Conservation (phyloP, 1,139 yeast genomes). For the Pneumocystis sp. region DNA sequence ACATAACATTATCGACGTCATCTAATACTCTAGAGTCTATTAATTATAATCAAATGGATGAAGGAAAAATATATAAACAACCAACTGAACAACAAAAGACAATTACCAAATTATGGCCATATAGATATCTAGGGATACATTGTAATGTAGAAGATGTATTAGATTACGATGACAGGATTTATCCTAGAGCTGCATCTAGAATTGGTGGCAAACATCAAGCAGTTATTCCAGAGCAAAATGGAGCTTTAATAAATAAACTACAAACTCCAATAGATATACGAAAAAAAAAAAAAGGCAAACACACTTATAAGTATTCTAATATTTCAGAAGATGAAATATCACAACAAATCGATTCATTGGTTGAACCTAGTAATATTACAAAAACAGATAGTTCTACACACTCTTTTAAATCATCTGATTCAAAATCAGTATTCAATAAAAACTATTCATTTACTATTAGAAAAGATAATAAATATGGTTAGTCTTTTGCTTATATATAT, state of each 20-base stretch:
- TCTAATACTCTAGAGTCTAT: not conserved
- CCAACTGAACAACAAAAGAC: constrained; percentile 24
- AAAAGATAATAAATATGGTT: not conserved
- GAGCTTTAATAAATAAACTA: constrained; percentile 56
- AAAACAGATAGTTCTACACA: not conserved
- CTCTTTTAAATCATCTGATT: not conserved
- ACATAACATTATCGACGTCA: not conserved
- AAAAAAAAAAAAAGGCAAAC: constrained; percentile 14
- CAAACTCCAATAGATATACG: constrained; percentile 13
- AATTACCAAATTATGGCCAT: constrained; percentile 41
- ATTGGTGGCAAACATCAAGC: constrained; percentile 66
- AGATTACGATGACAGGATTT: constrained; percentile 65
- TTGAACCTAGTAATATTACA: not conserved
- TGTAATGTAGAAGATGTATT: constrained; percentile 64
- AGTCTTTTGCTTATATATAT: not conserved
- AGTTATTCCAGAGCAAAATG: constrained; percentile 52
- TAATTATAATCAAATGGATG: constrained; percentile 4
- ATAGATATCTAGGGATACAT: constrained; percentile 66
- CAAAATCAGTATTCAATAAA: not conserved
- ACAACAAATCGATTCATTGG: not conserved
- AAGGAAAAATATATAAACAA: constrained; percentile 10
- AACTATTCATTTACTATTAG: not conserved
- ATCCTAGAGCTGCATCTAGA: constrained; percentile 69
- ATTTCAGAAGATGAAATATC: not conserved
- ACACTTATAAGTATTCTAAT: constrained; percentile 11